Conservation (phyloP, 257 asterid genomes). For the Fraxinus pennsylvanica region DNA sequence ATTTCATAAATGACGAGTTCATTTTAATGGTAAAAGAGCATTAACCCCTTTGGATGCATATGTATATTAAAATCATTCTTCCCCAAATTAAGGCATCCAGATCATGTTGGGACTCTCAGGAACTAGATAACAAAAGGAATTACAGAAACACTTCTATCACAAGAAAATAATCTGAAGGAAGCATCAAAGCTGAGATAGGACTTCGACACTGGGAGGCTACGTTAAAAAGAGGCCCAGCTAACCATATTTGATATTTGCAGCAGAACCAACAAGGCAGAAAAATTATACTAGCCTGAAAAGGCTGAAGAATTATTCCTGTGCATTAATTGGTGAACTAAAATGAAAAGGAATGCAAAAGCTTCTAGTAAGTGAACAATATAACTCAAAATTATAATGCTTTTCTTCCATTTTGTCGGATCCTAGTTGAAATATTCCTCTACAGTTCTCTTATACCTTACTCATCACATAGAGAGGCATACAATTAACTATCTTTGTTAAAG, state of each 20-base stretch:
- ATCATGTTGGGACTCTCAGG: too few relatives aligned
- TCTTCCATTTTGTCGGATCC: neutral
- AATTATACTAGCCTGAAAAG: neutral
- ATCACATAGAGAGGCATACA: neutral
- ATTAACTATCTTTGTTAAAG: neutral
- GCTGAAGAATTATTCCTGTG: neutral
- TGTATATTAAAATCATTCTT: neutral
- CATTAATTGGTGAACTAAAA: neutral
- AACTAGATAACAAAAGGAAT: neutral
- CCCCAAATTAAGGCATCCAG: neutral
- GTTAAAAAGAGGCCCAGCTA: neutral
- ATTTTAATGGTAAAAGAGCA: too few relatives aligned
- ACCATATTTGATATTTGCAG: neutral
- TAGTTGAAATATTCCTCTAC: neutral
- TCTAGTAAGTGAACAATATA: neutral
- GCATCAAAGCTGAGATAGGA: neutral
- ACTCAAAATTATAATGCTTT: neutral
- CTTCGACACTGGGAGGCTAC: neutral
- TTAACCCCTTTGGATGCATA: neutral
- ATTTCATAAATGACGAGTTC: too few relatives aligned
- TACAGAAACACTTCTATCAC: neutral
- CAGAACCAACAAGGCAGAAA: neutral
- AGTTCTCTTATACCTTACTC: neutral
- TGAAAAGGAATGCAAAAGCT: neutral
- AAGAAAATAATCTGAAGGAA: neutral